Evolutionary conservation across 192 early-diverging fungal species (phyloP).

Genomic region (Pilaira anomala): DNA sequence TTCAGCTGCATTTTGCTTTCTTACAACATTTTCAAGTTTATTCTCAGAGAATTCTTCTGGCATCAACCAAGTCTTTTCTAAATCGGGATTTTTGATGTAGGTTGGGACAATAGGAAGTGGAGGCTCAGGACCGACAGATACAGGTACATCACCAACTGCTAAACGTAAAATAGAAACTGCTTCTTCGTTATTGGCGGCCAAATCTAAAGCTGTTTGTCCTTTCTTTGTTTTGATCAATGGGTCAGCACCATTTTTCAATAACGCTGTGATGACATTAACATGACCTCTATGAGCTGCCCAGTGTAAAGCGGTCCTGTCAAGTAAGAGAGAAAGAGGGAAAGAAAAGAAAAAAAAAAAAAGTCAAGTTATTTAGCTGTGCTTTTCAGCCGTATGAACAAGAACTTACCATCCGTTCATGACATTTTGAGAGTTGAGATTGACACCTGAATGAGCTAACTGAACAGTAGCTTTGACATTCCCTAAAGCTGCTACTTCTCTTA

Average conservation of each 20-base stretch:
- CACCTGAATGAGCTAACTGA: slow-evolving; percentile 60
- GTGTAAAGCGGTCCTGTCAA: slow-evolving; percentile 62
- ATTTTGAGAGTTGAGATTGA: slow-evolving; percentile 68
- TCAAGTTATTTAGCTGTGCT: neutral
- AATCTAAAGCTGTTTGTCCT: slow-evolving; percentile 57
- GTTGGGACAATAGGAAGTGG: slow-evolving; percentile 52
- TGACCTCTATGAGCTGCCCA: slow-evolving; percentile 75
- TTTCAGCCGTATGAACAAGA: no score
- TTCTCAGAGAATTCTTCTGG: slow-evolving; percentile 57
- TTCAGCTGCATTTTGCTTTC: slow-evolving; percentile 14
- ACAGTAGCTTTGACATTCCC: slow-evolving; percentile 69
- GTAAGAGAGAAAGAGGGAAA: neutral
- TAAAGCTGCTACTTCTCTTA: slow-evolving; percentile 49
- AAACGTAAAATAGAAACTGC: slow-evolving; percentile 4
- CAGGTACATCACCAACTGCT: slow-evolving; percentile 18
- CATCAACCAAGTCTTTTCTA: slow-evolving; percentile 64
- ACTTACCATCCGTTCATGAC: slow-evolving; percentile 67
- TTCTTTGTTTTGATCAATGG: slow-evolving; percentile 52
- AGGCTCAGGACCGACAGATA: slow-evolving; percentile 29
- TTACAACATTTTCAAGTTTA: slow-evolving; percentile 14
- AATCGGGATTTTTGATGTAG: slow-evolving; percentile 63
- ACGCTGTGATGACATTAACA: slow-evolving; percentile 47
- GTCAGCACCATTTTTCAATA: slow-evolving; percentile 68
- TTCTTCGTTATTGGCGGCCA: slow-evolving; percentile 48
- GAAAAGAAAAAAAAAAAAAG: no score